phyloP scores from a whole-genome alignment of 805 yeast species.

The Candida suzukii region DNA sequence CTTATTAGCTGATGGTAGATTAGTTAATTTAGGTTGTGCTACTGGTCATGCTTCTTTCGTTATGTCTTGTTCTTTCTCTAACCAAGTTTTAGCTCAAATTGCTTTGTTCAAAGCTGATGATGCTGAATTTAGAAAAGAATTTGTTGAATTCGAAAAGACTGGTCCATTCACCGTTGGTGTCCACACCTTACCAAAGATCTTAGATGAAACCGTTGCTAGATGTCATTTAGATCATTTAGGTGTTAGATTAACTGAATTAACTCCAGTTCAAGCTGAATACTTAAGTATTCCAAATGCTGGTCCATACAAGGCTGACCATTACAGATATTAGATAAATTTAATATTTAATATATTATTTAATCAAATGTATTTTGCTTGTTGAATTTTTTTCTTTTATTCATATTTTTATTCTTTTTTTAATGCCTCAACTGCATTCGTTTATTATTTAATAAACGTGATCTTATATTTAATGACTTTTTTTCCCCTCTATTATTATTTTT shows the following conservation, averaged over 20 bases:
- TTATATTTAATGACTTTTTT: slow-evolving; percentile 5
- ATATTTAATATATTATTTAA: no score
- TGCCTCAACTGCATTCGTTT: slow-evolving; percentile 27
- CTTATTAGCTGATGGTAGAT: slow-evolving; percentile 97
- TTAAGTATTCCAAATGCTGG: slow-evolving; percentile 87
- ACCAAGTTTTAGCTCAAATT: slow-evolving; percentile 98
- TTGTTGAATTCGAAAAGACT: slow-evolving; percentile 86
- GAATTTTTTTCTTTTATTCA: background rate
- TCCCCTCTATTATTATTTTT: background rate
- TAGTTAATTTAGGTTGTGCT: slow-evolving; percentile 99
- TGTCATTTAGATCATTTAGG: slow-evolving; percentile 94
- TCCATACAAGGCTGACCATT: slow-evolving; percentile 96
- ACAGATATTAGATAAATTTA: slow-evolving; percentile 76
- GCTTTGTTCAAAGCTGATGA: slow-evolving; percentile 91
- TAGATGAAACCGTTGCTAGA: slow-evolving; percentile 98
- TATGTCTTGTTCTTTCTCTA: slow-evolving; percentile 99
- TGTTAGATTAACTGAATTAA: slow-evolving; percentile 73
- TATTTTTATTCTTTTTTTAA: slow-evolving; percentile 1
- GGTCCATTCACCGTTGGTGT: slow-evolving; percentile 91
- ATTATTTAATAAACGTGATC: background rate
- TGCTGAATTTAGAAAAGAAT: slow-evolving; percentile 67
- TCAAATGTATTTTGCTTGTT: background rate
- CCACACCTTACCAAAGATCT: slow-evolving; percentile 93
- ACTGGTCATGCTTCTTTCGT: slow-evolving; percentile 99
- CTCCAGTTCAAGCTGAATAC: slow-evolving; percentile 85